Conservation (phyloP, 352 stramenopile species). For the Phytophthora tentaculata region DNA sequence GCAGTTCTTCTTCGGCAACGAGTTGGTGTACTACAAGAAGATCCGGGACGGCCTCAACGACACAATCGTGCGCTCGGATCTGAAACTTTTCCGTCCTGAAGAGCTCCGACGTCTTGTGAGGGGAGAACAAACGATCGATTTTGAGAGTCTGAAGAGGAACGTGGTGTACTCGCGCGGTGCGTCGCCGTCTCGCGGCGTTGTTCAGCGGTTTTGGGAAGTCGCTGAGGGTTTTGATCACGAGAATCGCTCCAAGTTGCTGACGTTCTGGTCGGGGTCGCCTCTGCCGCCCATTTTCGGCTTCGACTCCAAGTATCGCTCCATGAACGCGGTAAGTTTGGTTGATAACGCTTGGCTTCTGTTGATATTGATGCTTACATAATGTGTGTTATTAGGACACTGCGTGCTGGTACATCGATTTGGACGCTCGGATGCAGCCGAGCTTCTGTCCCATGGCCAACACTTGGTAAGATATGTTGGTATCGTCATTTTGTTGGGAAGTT, state of each 20-base stretch:
- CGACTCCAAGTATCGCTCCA: conserved; percentile 54
- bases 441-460: conserved; percentile 80
- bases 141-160: conserved; percentile 55
- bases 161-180: conserved; percentile 64
- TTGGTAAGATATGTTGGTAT: conserved; percentile 47
- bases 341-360: neutral
- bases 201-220: conserved; percentile 71
- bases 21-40: conserved; percentile 62
- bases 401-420: conserved; percentile 78
- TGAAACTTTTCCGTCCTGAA: conserved; percentile 62
- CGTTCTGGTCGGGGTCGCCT: conserved; percentile 79
- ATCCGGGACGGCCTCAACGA: conserved; percentile 65
- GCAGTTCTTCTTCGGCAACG: conserved; percentile 70
- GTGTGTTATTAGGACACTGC: conserved; percentile 51
- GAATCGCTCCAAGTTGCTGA: conserved; percentile 61
- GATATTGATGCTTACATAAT: conserved; percentile 10
- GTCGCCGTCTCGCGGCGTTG: conserved; percentile 47
- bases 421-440: conserved; percentile 44
- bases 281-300: conserved; percentile 80
- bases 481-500: neutral
- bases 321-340: conserved; percentile 53
- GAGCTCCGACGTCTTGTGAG: conserved; percentile 61
- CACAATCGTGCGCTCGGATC: conserved; percentile 55
- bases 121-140: conserved; percentile 60
- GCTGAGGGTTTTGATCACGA: conserved; percentile 66